phyloP scores from a whole-genome alignment of 768 basidiomycete genomes.

The Boletus speciosus region DNA sequence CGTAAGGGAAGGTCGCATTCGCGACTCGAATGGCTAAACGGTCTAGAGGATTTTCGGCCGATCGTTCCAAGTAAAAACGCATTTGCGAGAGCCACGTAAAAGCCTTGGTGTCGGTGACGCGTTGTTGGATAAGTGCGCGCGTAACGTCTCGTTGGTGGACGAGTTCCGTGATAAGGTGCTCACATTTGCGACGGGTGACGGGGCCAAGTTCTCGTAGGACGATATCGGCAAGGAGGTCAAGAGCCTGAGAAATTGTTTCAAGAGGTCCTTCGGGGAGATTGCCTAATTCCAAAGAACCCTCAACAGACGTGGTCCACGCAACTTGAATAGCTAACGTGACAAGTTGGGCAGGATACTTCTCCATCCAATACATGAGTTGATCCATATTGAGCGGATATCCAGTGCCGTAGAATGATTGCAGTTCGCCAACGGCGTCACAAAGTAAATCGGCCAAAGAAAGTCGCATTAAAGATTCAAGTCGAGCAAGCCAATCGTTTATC shows the following conservation, averaged over 20 bases:
- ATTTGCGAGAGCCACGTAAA: slow-evolving; percentile 98
- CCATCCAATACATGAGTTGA: slow-evolving; percentile 85
- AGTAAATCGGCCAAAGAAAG: slow-evolving; percentile 81
- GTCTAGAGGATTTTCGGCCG: slow-evolving; percentile 72
- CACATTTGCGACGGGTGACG: slow-evolving; percentile 95
- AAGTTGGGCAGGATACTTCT: slow-evolving; percentile 91
- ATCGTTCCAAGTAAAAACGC: slow-evolving; percentile 89
- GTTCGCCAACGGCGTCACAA: slow-evolving; percentile 72
- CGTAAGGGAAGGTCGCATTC: slow-evolving; percentile 91
- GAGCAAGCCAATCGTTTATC: slow-evolving; percentile 98
- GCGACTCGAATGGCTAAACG: slow-evolving; percentile 80
- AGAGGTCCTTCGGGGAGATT: slow-evolving; percentile 62
- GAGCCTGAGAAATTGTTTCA: slow-evolving; percentile 70
- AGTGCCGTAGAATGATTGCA: slow-evolving; percentile 76
- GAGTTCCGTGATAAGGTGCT: slow-evolving; percentile 97
- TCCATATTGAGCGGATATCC: slow-evolving; percentile 56
- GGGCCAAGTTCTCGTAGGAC: slow-evolving; percentile 86
- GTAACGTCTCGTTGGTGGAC: slow-evolving; percentile 97
- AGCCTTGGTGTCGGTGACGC: slow-evolving; percentile 58
- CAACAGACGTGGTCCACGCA: slow-evolving; percentile 88
- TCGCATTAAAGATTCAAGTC: slow-evolving; percentile 91
- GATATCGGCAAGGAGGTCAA: slow-evolving; percentile 95
- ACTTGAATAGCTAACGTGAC: slow-evolving; percentile 95
- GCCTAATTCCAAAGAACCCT: slow-evolving; percentile 57
- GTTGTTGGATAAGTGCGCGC: slow-evolving; percentile 68